Percentiles rank a stretch among this genome's conserved stretches.
Evolutionary conservation across 345 rosid species (phyloP).

Genomic region (Eucalyptus polybractea): DNA sequence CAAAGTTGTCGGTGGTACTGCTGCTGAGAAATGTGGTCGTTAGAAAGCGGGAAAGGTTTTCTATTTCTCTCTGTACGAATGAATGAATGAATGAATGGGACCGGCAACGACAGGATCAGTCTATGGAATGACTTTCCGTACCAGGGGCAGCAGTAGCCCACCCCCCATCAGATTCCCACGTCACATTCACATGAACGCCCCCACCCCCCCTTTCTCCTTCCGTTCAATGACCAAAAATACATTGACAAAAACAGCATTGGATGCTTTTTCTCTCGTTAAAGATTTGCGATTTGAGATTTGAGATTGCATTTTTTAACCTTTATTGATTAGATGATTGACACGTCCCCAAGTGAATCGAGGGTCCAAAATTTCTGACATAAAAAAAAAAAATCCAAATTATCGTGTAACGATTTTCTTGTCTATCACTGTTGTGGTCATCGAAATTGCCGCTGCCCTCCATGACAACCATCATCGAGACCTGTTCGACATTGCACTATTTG

Average conservation of each 20-base stretch:
- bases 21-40: background rate
- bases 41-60: background rate
- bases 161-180: background rate
- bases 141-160: background rate
- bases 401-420: fast-evolving
- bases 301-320: background rate
- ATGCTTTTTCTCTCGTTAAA: background rate
- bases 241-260: background rate
- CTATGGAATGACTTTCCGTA: background rate
- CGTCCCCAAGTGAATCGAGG: background rate
- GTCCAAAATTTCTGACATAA: no score
- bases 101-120: background rate
- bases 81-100: background rate
- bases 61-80: background rate
- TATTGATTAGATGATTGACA: background rate
- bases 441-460: fast-evolving
- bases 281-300: background rate
- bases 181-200: background rate
- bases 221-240: background rate
- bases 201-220: background rate
- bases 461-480: background rate
- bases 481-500: fast-evolving
- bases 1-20: background rate
- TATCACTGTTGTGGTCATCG: fast-evolving
- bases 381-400: fast-evolving